phyloP scores from a whole-genome alignment of 1,284 basidiomycete genomes.

The Schizophyllum amplum region DNA sequence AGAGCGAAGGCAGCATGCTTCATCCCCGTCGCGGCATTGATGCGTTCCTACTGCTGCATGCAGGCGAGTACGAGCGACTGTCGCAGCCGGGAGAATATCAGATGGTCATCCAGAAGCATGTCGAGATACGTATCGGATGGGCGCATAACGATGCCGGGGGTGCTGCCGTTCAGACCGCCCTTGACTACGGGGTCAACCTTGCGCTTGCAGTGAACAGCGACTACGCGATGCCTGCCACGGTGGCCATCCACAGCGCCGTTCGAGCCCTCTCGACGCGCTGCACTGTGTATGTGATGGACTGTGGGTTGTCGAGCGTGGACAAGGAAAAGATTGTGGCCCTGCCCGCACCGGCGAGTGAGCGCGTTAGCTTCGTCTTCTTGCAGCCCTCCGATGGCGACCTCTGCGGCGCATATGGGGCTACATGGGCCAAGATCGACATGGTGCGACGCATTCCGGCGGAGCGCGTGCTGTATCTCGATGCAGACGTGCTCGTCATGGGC shows the following conservation, averaged over 20 bases:
- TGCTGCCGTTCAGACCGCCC: slow-evolving; percentile 13
- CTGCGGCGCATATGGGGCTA: slow-evolving; percentile 18
- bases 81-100: slow-evolving; percentile 37
- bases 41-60: slow-evolving; percentile 42
- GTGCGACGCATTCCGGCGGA: slow-evolving; percentile 38
- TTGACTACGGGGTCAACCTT: slow-evolving; percentile 41
- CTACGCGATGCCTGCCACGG: slow-evolving; percentile 42
- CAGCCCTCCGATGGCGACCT: slow-evolving; percentile 20
- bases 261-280: slow-evolving; percentile 30
- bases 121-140: slow-evolving; percentile 42
- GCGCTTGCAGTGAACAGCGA: slow-evolving; percentile 34
- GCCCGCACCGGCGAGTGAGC: slow-evolving; percentile 22
- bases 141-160: slow-evolving; percentile 25
- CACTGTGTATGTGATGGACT: slow-evolving; percentile 43
- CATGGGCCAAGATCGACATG: slow-evolving; percentile 48
- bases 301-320: slow-evolving; percentile 30
- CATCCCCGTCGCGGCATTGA: slow-evolving; percentile 52
- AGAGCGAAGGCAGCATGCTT: slow-evolving; percentile 39
- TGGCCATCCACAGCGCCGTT: slow-evolving; percentile 35
- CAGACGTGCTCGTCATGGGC: slow-evolving; percentile 40
- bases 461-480: slow-evolving; percentile 44
- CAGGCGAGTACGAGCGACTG: slow-evolving; percentile 36
- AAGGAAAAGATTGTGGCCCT: slow-evolving; percentile 28
- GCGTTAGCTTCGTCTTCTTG: slow-evolving; percentile 31
- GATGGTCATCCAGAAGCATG: slow-evolving; percentile 39